Conservation (phyloP, 2,329 filamentous ascomycete species). For the Ophiostoma sp. region DNA sequence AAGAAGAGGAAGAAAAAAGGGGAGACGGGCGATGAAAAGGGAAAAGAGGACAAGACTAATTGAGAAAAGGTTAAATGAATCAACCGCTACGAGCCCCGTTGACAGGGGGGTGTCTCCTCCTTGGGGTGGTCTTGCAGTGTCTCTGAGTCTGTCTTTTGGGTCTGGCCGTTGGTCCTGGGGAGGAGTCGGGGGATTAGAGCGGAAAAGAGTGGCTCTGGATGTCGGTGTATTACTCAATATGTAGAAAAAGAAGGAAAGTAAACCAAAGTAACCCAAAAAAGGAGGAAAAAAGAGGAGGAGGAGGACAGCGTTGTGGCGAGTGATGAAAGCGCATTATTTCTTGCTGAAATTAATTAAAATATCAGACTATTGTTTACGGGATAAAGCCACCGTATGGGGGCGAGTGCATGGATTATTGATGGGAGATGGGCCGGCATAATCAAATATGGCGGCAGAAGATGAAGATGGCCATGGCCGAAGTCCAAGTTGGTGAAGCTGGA, state of each 20-base stretch:
- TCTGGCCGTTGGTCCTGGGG: conserved; percentile 8
- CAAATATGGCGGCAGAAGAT: background rate
- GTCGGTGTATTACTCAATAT: background rate
- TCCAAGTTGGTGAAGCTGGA: background rate
- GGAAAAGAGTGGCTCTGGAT: conserved; percentile 6
- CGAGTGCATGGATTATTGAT: background rate
- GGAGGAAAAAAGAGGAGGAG: background rate
- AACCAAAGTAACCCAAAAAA: too few species aligned
- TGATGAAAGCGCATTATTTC: background rate
- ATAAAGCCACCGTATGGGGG: background rate
- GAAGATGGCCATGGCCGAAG: background rate
- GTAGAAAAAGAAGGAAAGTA: background rate
- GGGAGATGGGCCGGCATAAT: background rate
- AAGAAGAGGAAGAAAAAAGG: conserved; percentile 6
- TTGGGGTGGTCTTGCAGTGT: background rate
- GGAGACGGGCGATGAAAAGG: conserved; percentile 15
- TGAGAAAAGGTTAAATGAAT: conserved; percentile 24
- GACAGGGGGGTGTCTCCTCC: conserved; percentile 12
- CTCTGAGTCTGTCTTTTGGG: background rate
- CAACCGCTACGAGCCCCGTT: background rate
- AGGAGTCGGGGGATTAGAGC: conserved; percentile 9
- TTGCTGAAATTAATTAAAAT: background rate
- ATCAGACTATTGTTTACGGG: background rate
- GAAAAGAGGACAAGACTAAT: conserved; percentile 21
- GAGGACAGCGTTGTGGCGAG: background rate